A percentile compares a stretch with the other conserved stretches of the same genome.
These are phyloP conservation scores for Xeromyces bisporus DNA, from an alignment of 495 filamentous ascomycete genomes.

Conservation along the genomic window DNA sequence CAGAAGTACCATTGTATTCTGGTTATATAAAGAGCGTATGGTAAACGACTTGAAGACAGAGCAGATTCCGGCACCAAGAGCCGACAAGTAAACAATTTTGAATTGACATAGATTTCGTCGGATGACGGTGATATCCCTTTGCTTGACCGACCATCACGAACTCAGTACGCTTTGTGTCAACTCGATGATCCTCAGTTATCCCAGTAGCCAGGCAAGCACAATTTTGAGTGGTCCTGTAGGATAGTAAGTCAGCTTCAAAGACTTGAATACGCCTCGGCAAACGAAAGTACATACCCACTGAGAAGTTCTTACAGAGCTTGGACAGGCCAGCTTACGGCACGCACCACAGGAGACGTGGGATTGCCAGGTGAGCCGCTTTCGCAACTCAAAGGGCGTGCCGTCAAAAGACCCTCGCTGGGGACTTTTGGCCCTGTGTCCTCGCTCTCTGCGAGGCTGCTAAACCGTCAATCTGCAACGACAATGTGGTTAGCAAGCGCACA, in stretches of 20 bases:
- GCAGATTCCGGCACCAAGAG: constrained; percentile 5
- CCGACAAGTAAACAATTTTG: constrained; percentile 11
- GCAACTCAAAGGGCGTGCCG: constrained; percentile 34
- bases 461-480: constrained; percentile 63
- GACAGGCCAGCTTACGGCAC: constrained; percentile 14
- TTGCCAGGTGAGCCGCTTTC: constrained; percentile 20
- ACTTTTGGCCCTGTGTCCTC: constrained; percentile 71
- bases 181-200: constrained; percentile 13
- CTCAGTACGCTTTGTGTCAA: constrained; percentile 15
- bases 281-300: too few relatives aligned
- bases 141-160: constrained; percentile 21
- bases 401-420: constrained; percentile 44
- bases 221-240: constrained; percentile 31
- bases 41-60: too few relatives aligned
- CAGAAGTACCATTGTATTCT: too few relatives aligned
- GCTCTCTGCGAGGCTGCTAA: constrained; percentile 72
- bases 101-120: constrained; percentile 6
- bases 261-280: too few relatives aligned
- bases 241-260: background rate
- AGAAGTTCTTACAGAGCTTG: constrained; percentile 21
- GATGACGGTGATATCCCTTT: constrained; percentile 10
- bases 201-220: constrained; percentile 17
- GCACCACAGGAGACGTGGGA: constrained; percentile 19
- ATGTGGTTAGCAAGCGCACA: constrained; percentile 6
- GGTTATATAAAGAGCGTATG: too few relatives aligned